phyloP scores from a whole-genome alignment of 1,284 basidiomycete species.

The Heterobasidion irregulare region DNA sequence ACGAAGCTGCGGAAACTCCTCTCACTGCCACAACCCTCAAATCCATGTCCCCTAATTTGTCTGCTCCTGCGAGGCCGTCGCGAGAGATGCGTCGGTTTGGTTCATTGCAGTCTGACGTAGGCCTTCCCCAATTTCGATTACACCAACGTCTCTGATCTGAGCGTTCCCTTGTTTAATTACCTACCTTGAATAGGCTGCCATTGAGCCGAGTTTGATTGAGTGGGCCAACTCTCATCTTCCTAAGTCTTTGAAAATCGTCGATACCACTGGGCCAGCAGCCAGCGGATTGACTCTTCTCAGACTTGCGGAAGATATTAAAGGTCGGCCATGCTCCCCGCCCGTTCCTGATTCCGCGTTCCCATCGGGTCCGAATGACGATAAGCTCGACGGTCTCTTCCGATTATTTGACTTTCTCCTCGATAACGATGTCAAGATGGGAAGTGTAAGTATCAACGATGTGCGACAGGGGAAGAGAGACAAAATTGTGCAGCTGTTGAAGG shows the following conservation, averaged over 20 bases:
- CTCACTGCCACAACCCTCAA: conserved; percentile 13
- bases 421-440: conserved; percentile 82
- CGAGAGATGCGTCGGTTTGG: conserved; percentile 47
- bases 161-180: conserved; percentile 7
- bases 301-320: conserved; percentile 70
- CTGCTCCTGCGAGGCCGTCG: conserved; percentile 50
- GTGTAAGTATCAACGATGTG: conserved; percentile 87
- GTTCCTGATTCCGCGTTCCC: conserved; percentile 81
- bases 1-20: conserved; percentile 15
- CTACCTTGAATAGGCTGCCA: conserved; percentile 8
- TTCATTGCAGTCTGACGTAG: conserved; percentile 28
- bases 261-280: conserved; percentile 41
- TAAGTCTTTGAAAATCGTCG: conserved; percentile 51
- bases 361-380: conserved; percentile 54
- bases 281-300: conserved; percentile 70
- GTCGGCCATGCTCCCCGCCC: conserved; percentile 53
- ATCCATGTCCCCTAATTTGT: not conserved
- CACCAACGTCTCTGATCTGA: conserved; percentile 4
- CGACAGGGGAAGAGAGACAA: conserved; percentile 72
- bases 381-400: conserved; percentile 82
- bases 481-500: conserved; percentile 68
- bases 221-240: conserved; percentile 87
- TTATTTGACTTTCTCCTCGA: conserved; percentile 86
- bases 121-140: conserved; percentile 16
- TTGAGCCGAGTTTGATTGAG: conserved; percentile 54